Conservation (phyloP, 2,329 filamentous ascomycete species). For the Calonectria multiphialidica region DNA sequence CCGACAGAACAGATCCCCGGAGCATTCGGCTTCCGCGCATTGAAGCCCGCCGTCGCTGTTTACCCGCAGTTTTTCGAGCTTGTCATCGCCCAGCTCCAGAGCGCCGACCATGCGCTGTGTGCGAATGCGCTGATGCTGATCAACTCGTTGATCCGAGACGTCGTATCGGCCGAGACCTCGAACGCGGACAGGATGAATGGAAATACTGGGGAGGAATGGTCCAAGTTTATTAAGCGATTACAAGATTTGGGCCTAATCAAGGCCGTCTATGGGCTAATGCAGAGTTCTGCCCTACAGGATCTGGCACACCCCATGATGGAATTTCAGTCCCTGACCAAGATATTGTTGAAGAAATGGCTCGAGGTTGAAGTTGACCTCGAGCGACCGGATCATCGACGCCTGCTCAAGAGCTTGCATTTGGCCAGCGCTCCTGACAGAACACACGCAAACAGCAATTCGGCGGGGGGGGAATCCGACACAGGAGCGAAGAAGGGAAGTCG, state of each 20-base stretch:
- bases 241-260: constrained; percentile 95
- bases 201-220: constrained; percentile 79
- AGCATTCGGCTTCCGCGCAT: constrained; percentile 86
- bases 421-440: constrained; percentile 78
- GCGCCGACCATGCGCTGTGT: constrained; percentile 94
- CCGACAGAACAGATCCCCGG: constrained; percentile 60
- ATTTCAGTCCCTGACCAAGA: constrained; percentile 92
- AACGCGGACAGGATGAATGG: constrained; percentile 42
- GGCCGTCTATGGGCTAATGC: constrained; percentile 93
- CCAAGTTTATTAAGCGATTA: constrained; percentile 91
- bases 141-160: constrained; percentile 94
- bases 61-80: constrained; percentile 96
- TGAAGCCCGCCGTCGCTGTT: constrained; percentile 91
- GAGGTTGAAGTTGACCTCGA: constrained; percentile 88
- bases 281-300: constrained; percentile 91
- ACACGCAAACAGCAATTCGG: constrained; percentile 52
- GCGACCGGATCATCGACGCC: constrained; percentile 86
- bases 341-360: constrained; percentile 88
- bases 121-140: constrained; percentile 95
- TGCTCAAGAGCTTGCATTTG: constrained; percentile 86
- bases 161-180: constrained; percentile 80
- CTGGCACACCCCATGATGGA: constrained; percentile 90
- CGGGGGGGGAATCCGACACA: constrained; percentile 52
- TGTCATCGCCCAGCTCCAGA: constrained; percentile 90
- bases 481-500: constrained; percentile 69